phyloP scores from a whole-genome alignment of 805 yeast species.

The Cyberlindnera suaveolens region DNA sequence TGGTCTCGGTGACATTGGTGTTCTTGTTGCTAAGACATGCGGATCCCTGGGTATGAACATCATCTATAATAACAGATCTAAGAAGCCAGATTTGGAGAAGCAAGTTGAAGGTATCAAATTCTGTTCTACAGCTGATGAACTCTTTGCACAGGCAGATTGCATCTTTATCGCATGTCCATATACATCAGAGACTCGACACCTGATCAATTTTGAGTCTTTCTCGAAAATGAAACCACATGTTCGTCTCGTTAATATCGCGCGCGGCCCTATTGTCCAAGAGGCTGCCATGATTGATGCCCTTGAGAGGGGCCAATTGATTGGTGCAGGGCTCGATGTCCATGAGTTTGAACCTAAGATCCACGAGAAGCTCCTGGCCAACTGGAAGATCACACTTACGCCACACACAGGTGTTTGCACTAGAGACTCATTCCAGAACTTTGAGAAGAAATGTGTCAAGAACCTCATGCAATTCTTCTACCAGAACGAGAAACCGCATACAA shows the following conservation, averaged over 20 bases:
- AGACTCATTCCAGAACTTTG: slow-evolving; percentile 33
- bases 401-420: slow-evolving; percentile 32
- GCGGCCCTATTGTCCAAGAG: slow-evolving; percentile 37
- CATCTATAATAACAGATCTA: slow-evolving; percentile 34
- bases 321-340: slow-evolving; percentile 38
- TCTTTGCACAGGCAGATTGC: slow-evolving; percentile 25
- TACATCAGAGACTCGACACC: slow-evolving; percentile 31
- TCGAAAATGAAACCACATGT: slow-evolving; percentile 23
- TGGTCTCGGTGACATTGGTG: slow-evolving; percentile 44
- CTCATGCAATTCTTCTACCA: slow-evolving; percentile 31
- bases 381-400: slow-evolving; percentile 31
- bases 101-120: slow-evolving; percentile 32
- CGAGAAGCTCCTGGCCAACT: slow-evolving; percentile 27
- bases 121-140: slow-evolving; percentile 21
- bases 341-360: slow-evolving; percentile 36
- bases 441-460: slow-evolving; percentile 31
- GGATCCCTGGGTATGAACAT: slow-evolving; percentile 38
- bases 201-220: slow-evolving; percentile 28
- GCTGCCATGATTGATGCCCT: slow-evolving; percentile 34
- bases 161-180: slow-evolving; percentile 34
- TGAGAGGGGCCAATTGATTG: slow-evolving; percentile 34
- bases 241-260: slow-evolving; percentile 31
- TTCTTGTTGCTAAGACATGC: slow-evolving; percentile 35
- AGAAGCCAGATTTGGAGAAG: slow-evolving; percentile 26
- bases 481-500: slow-evolving; percentile 25